Evolutionary conservation across 2,329 filamentous ascomycete genomes (phyloP).

Genomic region (Aureobasidium sp.): DNA sequence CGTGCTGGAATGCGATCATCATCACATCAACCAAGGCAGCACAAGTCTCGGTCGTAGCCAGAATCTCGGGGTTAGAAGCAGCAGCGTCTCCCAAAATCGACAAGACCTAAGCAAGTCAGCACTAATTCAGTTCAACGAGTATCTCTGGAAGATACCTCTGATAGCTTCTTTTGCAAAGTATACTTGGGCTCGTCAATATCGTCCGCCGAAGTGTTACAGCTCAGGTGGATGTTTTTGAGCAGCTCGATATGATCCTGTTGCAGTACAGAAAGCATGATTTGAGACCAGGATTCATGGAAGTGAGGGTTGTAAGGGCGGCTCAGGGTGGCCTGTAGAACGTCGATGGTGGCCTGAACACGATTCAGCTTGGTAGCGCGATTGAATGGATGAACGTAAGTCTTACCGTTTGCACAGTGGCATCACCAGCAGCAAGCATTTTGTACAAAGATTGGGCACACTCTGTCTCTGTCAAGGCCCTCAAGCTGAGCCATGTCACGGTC

Average conservation of each 20-base stretch:
- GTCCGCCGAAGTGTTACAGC: constrained; percentile 37
- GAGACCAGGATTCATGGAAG: constrained; percentile 48
- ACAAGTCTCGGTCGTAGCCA: constrained; percentile 59
- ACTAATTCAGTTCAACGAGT: neutral
- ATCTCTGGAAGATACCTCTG: constrained; percentile 56
- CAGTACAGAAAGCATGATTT: constrained; percentile 22
- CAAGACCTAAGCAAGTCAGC: constrained; percentile 52
- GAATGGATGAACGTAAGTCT: constrained; percentile 18
- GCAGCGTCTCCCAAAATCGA: constrained; percentile 82
- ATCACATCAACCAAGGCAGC: constrained; percentile 72
- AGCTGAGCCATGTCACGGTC: constrained; percentile 78
- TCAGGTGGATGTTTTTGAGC: constrained; percentile 23
- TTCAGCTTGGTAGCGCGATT: constrained; percentile 16
- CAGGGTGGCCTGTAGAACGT: constrained; percentile 30
- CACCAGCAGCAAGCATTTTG: constrained; percentile 59
- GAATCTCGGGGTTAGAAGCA: constrained; percentile 59
- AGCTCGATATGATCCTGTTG: constrained; percentile 22
- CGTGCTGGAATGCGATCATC: constrained; percentile 68
- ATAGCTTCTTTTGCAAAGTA: constrained; percentile 83
- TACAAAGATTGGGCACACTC: constrained; percentile 63
- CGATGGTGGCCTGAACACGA: constrained; percentile 44
- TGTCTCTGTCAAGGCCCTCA: constrained; percentile 67
- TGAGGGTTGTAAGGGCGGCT: constrained; percentile 49
- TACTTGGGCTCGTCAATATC: constrained; percentile 91
- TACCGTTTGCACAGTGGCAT: constrained; percentile 68